phyloP scores from a whole-genome alignment of 176 grass and related monocot species.

The Olyra latifolia region DNA sequence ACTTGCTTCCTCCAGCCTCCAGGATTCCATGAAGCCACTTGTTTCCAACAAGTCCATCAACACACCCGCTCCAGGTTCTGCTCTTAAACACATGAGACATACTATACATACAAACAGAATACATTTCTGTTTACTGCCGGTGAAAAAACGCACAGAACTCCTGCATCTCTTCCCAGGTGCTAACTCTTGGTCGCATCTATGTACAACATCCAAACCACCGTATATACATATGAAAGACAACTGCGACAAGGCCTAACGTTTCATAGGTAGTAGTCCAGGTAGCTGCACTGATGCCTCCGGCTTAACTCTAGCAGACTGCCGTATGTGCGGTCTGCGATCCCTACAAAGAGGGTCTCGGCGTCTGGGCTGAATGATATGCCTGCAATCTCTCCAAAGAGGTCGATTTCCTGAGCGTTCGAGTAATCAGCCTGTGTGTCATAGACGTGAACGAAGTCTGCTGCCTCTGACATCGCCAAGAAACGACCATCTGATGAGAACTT shows the following conservation, averaged over 20 bases:
- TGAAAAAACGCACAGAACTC: no score
- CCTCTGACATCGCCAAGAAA: conserved; percentile 68
- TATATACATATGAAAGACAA: not conserved
- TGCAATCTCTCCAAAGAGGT: conserved; percentile 70
- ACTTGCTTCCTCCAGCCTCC: no score
- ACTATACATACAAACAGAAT: no score
- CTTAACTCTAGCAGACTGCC: conserved; percentile 76
- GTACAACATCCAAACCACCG: no score
- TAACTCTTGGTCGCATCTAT: no score
- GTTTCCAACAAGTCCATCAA: no score
- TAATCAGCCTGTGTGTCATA: conserved; percentile 46
- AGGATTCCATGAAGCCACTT: no score
- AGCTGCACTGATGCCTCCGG: conserved; percentile 30
- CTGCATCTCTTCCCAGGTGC: no score
- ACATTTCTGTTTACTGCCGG: no score
- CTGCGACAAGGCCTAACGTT: not conserved
- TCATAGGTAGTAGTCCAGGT: conserved; percentile 49
- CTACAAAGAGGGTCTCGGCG: conserved; percentile 52
- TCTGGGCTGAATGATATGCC: conserved; percentile 67
- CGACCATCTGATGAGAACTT: conserved; percentile 66
- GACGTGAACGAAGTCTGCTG: conserved; percentile 69
- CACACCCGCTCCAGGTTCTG: no score
- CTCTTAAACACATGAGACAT: no score
- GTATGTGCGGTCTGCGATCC: conserved; percentile 58
- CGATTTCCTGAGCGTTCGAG: conserved; percentile 50